These are phyloP conservation scores for Mariannaea sp. DNA, from an alignment of 2,329 filamentous ascomycete genomes.

Conservation along the genomic window DNA sequence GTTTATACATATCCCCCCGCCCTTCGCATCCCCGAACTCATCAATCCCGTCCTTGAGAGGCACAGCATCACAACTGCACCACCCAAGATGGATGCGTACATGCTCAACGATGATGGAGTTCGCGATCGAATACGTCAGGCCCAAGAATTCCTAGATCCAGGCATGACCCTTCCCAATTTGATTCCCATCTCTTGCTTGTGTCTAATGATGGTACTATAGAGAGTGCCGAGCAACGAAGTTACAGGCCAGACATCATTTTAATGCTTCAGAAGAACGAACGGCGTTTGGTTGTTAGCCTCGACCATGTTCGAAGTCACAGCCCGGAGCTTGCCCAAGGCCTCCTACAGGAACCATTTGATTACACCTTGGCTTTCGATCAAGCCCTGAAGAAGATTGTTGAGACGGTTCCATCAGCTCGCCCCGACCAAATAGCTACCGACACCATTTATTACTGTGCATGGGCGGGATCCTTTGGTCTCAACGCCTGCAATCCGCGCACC, in stretches of 20 bases:
- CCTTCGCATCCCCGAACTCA: slow-evolving; percentile 12
- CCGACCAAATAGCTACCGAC: slow-evolving; percentile 77
- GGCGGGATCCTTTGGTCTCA: slow-evolving; percentile 93
- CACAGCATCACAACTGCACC: slow-evolving; percentile 17
- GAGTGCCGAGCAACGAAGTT: slow-evolving; percentile 68
- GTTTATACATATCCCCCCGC: slow-evolving; percentile 27
- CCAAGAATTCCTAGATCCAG: slow-evolving; percentile 92
- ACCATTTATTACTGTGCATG: slow-evolving; percentile 96
- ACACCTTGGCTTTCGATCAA: slow-evolving; percentile 82
- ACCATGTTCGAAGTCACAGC: slow-evolving; percentile 89
- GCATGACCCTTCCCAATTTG: slow-evolving; percentile 55
- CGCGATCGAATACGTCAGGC: slow-evolving; percentile 83
- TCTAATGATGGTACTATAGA: slow-evolving; percentile 35
- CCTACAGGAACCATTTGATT: slow-evolving; percentile 86
- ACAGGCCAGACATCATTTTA: slow-evolving; percentile 84
- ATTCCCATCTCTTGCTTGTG: background rate
- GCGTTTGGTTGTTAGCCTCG: slow-evolving; percentile 75
- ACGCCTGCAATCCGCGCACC: slow-evolving; percentile 91
- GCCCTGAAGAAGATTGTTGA: slow-evolving; percentile 88
- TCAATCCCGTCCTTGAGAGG: slow-evolving; percentile 12
- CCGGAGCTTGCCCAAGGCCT: slow-evolving; percentile 78
- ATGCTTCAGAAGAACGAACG: slow-evolving; percentile 72
- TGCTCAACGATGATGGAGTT: slow-evolving; percentile 83
- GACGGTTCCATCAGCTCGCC: slow-evolving; percentile 74
- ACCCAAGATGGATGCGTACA: slow-evolving; percentile 70